Base-by-base conservation (phyloP, 2,329 filamentous ascomycete species). In the Colletotrichum scovillei region DNA sequence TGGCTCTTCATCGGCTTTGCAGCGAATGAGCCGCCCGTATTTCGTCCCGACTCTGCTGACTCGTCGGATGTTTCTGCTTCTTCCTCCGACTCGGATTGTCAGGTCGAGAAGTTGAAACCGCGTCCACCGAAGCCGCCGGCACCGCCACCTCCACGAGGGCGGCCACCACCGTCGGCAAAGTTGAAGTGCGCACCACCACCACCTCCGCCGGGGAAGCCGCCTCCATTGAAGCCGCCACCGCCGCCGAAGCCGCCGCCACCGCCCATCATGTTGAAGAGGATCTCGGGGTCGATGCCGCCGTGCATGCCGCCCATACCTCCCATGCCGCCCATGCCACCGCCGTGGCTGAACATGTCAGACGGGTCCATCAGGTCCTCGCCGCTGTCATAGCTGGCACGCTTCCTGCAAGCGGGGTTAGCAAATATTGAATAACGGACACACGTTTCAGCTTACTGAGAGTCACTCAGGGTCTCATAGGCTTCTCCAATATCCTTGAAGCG, bases 401-500 rank as follows among this genome's bases (percentile, higher is more conserved):
- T 98, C 84, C 93, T 95, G 74, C 60, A 57, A 53, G 55, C 22
- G 5, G 24, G 53, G 78, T 89, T 81, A 89, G 84, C 63, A 71
- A 65, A 28, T 46, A 24, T 24, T 49, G 42, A 19, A 19, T 19
- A n/a, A 49, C 8, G 42, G 4, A 7, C 19, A 49, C 24, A 16
- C 56, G 56, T 59, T 19, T 64, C 22, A 75, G 91, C 93, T 84
- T 93, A 95, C 92, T 98, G 92, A 86, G 95, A 88, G 84, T 99
- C 97, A 80, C 94, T 98, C 84, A 99, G 86, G 63, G 93, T 97
- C 85, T 99, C 97, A 82, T 99, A 98, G 53, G 96, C 96, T 87
- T 99, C 97, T 79, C 95, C 94, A 81, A 98, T 94, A 81, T 99
- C 97, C 90, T 99, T 98, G 90, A 99, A 99, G 80, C 94, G 92